Percentiles rank a stretch among this genome's conserved stretches.
Conservation (phyloP, 306 rosid genomes). For the Castanospermum australe region DNA sequence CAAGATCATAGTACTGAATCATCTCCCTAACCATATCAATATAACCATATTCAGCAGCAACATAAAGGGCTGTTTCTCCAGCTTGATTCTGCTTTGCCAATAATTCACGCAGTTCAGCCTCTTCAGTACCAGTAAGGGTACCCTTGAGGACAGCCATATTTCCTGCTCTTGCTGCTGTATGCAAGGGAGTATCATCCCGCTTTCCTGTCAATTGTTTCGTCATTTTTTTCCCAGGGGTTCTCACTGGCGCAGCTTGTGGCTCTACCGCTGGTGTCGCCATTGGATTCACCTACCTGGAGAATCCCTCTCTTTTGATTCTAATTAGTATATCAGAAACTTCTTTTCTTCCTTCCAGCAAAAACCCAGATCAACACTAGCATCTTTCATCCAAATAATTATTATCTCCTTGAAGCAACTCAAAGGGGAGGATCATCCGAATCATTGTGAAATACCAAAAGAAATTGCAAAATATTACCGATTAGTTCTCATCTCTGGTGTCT, state of each 20-base stretch:
- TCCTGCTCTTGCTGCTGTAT: constrained; percentile 82
- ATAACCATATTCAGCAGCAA: constrained; percentile 87
- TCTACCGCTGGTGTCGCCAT: constrained; percentile 48
- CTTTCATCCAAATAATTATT: constrained; percentile 20
- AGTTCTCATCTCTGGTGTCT: constrained; percentile 23
- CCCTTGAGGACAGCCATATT: constrained; percentile 45
- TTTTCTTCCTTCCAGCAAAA: constrained; percentile 44
- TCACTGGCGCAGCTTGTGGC: constrained; percentile 32
- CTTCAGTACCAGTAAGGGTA: constrained; percentile 42
- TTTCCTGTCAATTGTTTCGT: constrained; percentile 89
- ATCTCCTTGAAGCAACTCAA: constrained; percentile 29
- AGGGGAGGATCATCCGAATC: constrained; percentile 20
- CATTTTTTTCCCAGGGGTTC: constrained; percentile 68
- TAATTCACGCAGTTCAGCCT: constrained; percentile 46
- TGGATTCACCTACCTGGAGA: constrained; percentile 9
- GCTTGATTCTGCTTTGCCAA: constrained; percentile 77
- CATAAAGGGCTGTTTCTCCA: constrained; percentile 86
- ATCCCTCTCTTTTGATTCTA: constrained; percentile 2
- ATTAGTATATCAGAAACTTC: constrained; percentile 18
- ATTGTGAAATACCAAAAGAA: constrained; percentile 21
- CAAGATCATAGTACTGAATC: constrained; percentile 73
- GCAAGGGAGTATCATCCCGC: constrained; percentile 79
- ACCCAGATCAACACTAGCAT: constrained; percentile 51
- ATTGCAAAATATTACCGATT: background rate
- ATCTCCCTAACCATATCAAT: constrained; percentile 79